phyloP scores from a whole-genome alignment of 2,329 filamentous ascomycete genomes.

The Xylariaceae sp. region DNA sequence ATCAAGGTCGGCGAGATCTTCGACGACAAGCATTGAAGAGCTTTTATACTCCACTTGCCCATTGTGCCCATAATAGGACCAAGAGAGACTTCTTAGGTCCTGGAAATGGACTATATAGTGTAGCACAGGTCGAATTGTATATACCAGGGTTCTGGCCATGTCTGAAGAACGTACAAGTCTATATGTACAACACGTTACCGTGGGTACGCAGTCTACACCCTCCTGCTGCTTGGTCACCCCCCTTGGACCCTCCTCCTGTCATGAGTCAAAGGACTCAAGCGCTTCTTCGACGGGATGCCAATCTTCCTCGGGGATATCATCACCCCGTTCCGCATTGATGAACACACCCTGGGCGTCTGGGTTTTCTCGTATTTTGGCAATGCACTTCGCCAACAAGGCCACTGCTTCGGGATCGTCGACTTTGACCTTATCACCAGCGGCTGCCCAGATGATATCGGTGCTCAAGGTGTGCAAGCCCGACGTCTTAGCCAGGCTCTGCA shows the following conservation, averaged over 20 bases:
- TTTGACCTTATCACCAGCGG: slow-evolving; percentile 68
- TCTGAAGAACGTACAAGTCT: slow-evolving; percentile 14
- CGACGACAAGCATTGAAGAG: neutral
- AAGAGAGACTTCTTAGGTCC: neutral
- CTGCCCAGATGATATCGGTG: slow-evolving; percentile 77
- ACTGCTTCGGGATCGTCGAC: slow-evolving; percentile 53
- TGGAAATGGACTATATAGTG: neutral
- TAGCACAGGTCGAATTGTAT: slow-evolving; percentile 6
- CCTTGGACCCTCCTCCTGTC: slow-evolving; percentile 19
- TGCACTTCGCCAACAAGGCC: slow-evolving; percentile 53
- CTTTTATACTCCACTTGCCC: neutral
- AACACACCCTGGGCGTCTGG: slow-evolving; percentile 74
- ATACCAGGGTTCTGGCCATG: slow-evolving; percentile 10
- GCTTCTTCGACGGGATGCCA: slow-evolving; percentile 51
- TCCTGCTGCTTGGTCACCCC: neutral
- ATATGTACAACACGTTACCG: slow-evolving; percentile 31
- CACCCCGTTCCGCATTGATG: slow-evolving; percentile 56
- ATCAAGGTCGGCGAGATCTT: neutral
- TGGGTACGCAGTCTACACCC: slow-evolving; percentile 16
- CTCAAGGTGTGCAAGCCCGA: slow-evolving; percentile 63
- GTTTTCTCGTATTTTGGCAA: slow-evolving; percentile 58
- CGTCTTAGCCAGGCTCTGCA: slow-evolving; percentile 56
- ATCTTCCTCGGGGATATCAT: slow-evolving; percentile 42
- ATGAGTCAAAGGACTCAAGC: slow-evolving; percentile 45
- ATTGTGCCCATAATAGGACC: neutral